Evolutionary conservation across 345 rosid species (phyloP).

Genomic region (Corchorus olitorius): DNA sequence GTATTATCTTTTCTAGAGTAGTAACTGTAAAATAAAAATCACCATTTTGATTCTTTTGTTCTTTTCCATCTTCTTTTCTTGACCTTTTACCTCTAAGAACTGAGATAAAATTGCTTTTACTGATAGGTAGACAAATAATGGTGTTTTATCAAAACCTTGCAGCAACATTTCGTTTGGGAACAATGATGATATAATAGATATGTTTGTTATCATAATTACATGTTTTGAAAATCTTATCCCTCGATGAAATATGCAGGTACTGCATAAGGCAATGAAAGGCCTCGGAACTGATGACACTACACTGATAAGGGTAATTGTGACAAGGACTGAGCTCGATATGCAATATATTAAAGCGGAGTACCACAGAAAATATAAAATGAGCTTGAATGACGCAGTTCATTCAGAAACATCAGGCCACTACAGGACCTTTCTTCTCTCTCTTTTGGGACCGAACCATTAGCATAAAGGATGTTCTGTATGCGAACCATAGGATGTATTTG

Average conservation of each 20-base stretch:
- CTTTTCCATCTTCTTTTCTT: background rate
- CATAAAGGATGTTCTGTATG: background rate
- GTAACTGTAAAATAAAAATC: background rate
- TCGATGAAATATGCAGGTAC: conserved; percentile 34
- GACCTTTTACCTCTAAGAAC: background rate
- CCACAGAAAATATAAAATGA: conserved; percentile 53
- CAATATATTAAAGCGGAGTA: conserved; percentile 67
- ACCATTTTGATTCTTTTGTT: background rate
- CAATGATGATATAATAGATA: background rate
- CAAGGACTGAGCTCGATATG: conserved; percentile 76
- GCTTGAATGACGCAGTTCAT: conserved; percentile 61
- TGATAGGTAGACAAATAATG: background rate
- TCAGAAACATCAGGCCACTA: conserved; percentile 73
- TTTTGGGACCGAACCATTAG: conserved; percentile 58
- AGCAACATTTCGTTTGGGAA: background rate
- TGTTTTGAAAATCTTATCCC: background rate
- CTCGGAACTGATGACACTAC: conserved; percentile 60
- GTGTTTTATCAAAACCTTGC: background rate
- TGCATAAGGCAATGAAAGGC: conserved; percentile 66
- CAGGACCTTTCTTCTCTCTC: conserved; percentile 59
- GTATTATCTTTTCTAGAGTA: background rate
- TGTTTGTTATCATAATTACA: background rate
- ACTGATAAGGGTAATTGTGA: conserved; percentile 59
- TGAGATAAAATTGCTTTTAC: background rate
- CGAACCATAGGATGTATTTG: background rate